Evolutionary conservation across 2,329 filamentous ascomycete species (phyloP), one percentile per base, ranked within the genome.

Genomic region (Fusarium sp.): DNA sequence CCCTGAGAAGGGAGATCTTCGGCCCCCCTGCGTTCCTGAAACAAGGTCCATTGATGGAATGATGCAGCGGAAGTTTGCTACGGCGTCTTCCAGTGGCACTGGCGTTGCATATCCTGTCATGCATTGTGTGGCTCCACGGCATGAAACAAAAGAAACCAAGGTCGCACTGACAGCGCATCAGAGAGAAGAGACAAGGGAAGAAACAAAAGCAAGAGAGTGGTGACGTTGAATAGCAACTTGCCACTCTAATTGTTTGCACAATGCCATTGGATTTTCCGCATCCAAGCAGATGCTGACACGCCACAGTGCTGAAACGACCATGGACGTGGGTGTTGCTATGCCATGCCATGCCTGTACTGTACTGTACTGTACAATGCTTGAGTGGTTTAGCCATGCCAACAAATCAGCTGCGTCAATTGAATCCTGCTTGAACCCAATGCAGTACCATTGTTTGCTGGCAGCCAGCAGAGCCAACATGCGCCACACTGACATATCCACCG

Each of bases 161-260:
- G 71, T 74, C 46, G 64, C 64, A 74, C 72, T 72, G 72, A 74
- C 72, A 74, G 69, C 72, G 65, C 72, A 74, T 75, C 71, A 59
- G 53, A 55, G 45, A 58, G 49, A 37, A 37, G 48, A 55, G 34
- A 57, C 27, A 59, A 54, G 16, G 21, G n/a, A 56, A 49, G 37
- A 50, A 42, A 45, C 21, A 45, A 65, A 32, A 43, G 53, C n/a
- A 45, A 65, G 41, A 43, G 53, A 18, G 23, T 40, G 48, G 23
- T 40, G 48, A 28, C 42, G 46, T 28, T 43, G 42, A 66, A 66
- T 60, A 27, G 47, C 42, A 43, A 37, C 23, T 59, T 48, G 28
- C 54, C 42, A 54, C 42, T 45, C 23, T 51, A n/a, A 48, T 47
- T 32, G 32, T 46, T 32, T 50, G 18, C 43, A 28, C 12, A 42